Base-by-base conservation (phyloP, 768 basidiomycete genomes). In the Tulasnella sp. region DNA sequence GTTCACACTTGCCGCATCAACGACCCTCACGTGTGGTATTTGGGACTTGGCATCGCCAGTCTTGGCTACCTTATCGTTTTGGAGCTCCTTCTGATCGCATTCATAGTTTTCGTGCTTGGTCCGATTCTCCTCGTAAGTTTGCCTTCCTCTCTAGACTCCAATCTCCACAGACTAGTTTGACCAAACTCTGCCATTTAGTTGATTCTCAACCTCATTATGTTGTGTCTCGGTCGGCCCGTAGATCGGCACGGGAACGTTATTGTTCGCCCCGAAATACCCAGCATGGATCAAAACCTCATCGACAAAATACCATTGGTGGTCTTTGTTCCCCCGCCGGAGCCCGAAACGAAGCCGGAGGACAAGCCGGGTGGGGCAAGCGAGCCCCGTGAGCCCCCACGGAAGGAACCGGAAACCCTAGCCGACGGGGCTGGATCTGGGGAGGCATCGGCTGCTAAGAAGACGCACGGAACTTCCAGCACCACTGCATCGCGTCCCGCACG, bases 1-100 rank as follows among this genome's bases (percentile, higher is more conserved):
- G 86, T 93, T 39, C 87, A 91, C 81, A 89, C 91, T 21, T 96
- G 94, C 79, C 91, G 94, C 27, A 85, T 87, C 79, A 87, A 92
- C 0, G 89, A 94, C 18, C 94, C 94, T 10, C 92, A 94, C 81
- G 86, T 95, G 44, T 96, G 94, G 94, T 96, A 93, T 93, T 89
- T 95, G 71, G 90, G 89, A 31, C 94, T 96, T 84, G 92, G 90
- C 46, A 91, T 95, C 82, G 86, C 95, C 19, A 91, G 92, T 85
- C 90, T 93, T 58, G 91, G 93, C 87, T 96, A 95, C 83, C 82
- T 95, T 77, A 91, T 92, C 88, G 85, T 91, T 40, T 85, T 90
- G 58, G 91, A 95, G 84, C 91, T 95, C 74, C 84, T 95, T 78
- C 82, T 95, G 6, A 88, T 96, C 21, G 93, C 92, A 36, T 86